phyloP scores from a whole-genome alignment of 257 asterid genomes.

The Pogostemon cablin region DNA sequence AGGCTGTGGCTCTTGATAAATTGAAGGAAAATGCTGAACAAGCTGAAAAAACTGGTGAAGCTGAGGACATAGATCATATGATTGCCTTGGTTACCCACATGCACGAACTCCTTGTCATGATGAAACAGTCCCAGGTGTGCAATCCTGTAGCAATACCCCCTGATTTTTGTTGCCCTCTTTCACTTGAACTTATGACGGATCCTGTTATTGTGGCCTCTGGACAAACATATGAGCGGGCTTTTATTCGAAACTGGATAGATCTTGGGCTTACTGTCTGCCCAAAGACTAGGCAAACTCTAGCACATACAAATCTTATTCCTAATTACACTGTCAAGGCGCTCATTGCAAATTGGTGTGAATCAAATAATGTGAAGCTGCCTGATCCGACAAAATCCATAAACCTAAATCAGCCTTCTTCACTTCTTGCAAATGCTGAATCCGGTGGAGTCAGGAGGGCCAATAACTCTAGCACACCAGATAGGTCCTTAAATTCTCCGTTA shows the following conservation, averaged over 20 bases:
- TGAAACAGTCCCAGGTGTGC: conserved; percentile 66
- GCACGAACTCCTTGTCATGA: conserved; percentile 75
- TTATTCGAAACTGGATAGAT: conserved; percentile 80
- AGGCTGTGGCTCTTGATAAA: conserved; percentile 89
- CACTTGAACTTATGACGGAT: conserved; percentile 88
- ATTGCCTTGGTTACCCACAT: conserved; percentile 71
- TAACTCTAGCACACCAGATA: conserved; percentile 49
- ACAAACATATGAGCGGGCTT: conserved; percentile 87
- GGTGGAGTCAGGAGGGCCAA: conserved; percentile 52
- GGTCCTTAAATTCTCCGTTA: conserved; percentile 51
- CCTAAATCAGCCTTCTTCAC: conserved; percentile 65
- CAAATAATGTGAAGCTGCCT: conserved; percentile 71
- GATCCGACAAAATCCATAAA: conserved; percentile 58
- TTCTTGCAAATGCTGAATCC: conserved; percentile 56
- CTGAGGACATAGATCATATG: conserved; percentile 71
- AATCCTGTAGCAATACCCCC: conserved; percentile 74
- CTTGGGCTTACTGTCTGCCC: conserved; percentile 92
- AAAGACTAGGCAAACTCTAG: conserved; percentile 79
- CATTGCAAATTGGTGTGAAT: conserved; percentile 79
- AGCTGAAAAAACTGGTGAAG: conserved; percentile 66
- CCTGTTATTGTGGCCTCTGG: conserved; percentile 95
- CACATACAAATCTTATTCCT: conserved; percentile 77
- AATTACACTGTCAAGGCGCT: conserved; percentile 89
- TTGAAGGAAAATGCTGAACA: conserved; percentile 81
- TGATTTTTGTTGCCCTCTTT: conserved; percentile 87